phyloP scores from a whole-genome alignment of 257 asterid species.

The Solanum raphanifolium region DNA sequence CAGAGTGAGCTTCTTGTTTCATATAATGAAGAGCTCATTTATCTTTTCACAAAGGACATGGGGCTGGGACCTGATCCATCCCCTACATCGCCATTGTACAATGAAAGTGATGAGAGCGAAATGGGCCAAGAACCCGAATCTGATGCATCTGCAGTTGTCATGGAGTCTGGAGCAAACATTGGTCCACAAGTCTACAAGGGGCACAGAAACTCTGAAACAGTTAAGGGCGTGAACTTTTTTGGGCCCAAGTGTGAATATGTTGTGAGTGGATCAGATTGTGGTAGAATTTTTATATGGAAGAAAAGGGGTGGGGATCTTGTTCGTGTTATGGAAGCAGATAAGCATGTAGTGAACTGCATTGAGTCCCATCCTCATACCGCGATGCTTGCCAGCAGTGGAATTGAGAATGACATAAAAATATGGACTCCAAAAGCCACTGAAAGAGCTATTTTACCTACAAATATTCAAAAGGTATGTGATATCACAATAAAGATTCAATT shows the following conservation, averaged over 20 bases:
- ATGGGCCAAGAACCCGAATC: constrained; percentile 16
- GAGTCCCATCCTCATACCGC: constrained; percentile 78
- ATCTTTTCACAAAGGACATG: constrained; percentile 63
- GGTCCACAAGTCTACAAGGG: constrained; percentile 79
- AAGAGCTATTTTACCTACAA: constrained; percentile 55
- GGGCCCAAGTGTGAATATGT: constrained; percentile 90
- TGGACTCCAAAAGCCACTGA: constrained; percentile 78
- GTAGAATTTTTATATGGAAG: constrained; percentile 86
- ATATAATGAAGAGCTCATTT: constrained; percentile 63
- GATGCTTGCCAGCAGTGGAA: constrained; percentile 79
- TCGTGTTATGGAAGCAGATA: constrained; percentile 83
- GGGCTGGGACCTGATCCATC: constrained; percentile 55
- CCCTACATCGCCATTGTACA: constrained; percentile 23
- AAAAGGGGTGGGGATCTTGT: constrained; percentile 72
- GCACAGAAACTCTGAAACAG: constrained; percentile 64
- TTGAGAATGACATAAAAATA: constrained; percentile 65
- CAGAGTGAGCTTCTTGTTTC: constrained; percentile 92
- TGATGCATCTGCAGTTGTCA: constrained; percentile 15
- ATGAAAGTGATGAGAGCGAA: constrained; percentile 26
- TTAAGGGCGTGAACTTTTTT: constrained; percentile 75
- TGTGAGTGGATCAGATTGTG: constrained; percentile 91
- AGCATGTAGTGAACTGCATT: constrained; percentile 64
- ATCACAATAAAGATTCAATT: neutral
- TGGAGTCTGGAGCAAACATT: constrained; percentile 14
- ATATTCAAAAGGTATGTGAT: constrained; percentile 49